Evolutionary conservation across 73 alveolate genomes (phyloP), one percentile per base, ranked within the genome.

Genomic region (Breviolum minutum): DNA sequence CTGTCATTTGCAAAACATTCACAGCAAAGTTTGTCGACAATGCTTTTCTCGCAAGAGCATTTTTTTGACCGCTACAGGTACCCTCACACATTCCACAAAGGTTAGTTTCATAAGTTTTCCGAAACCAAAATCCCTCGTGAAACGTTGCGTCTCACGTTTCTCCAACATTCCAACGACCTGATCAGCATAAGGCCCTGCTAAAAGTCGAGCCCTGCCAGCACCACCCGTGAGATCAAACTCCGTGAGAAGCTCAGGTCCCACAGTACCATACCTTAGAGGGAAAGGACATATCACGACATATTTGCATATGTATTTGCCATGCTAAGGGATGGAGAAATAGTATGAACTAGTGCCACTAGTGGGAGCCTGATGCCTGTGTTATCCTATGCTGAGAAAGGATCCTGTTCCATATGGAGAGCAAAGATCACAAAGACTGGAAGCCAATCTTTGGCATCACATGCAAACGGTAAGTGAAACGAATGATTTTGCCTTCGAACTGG

Each of bases 141-240:
- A 71, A 22, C 60, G 27, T 26, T 26, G 14, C 83, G 27, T 73
- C 60, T 11, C 30, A 10, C 83, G 14, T 16, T 26, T 73, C 54
- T 27, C 66, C 63, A 77, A 9, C 26, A 17, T 13, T 12, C 14
- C 91, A 40, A 8, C n/a, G 27, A 82, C 98, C 98, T 92, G 89
- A 63, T 84, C 98, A 19, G 73, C 62, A 63, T 92, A 92, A 16
- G 98, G 98, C 71, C 98, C 98, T 26, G 98, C 98, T 68, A 92
- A 73, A 30, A 94, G 85, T 19, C 94, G 82, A 6, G 99, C 99
- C 1, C 73, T 81, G 60, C 99, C 99, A 68, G 82, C 98, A 62
- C 98, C 98, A 12, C 63, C 73, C 63, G 63, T 61, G 32, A 79
- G 74, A 29, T 94, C 99, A n/a, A 94, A 94, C 62, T 40, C 76